Evolutionary conservation across 1,284 basidiomycete genomes (phyloP), one percentile per base, ranked within the genome.

Genomic region (Kwoniella shivajii): DNA sequence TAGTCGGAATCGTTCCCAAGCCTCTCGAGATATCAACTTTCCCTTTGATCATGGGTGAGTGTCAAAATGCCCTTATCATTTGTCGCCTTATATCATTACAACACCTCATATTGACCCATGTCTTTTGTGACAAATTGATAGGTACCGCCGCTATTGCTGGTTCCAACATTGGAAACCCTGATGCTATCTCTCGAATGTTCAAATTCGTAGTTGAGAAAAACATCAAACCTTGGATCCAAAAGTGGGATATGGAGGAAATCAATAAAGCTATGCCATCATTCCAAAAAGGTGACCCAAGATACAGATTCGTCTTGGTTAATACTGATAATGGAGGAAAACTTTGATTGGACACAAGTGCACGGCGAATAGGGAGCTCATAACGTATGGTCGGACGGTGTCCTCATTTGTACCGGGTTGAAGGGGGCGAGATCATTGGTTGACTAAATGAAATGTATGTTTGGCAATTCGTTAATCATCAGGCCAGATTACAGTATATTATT

Each of bases 301-400:
- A 76, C 74, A 69, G 80, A 50, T 79, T 77, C 59, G 78, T 79
- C 33, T 71, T 81, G 41, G 73, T 80, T 54, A 80, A 80, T 71
- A 65, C 73, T 54, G 42, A 69, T 18, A 53, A 63, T 31, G 64
- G 64, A 37, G 72, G 65, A 30, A 67, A 69, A 60, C 61, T 75
- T 36, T 64, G 20, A 43, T 42, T 36, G 34, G 34, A n/a, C n/a
- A n/a, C n/a, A n/a, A n/a, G n/a, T n/a, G n/a, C n/a, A n/a, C n/a
- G n/a, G n/a, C n/a, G n/a, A n/a, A n/a, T n/a, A n/a, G n/a, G n/a
- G n/a, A n/a, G n/a, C n/a, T n/a, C n/a, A n/a, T n/a, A n/a, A n/a
- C n/a, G n/a, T n/a, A n/a, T n/a, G n/a, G n/a, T n/a, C n/a, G n/a
- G n/a, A n/a, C n/a, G n/a, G n/a, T n/a, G n/a, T n/a, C n/a, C n/a